Conservation (phyloP, 352 stramenopile genomes). For the Pythium guiyangense region DNA sequence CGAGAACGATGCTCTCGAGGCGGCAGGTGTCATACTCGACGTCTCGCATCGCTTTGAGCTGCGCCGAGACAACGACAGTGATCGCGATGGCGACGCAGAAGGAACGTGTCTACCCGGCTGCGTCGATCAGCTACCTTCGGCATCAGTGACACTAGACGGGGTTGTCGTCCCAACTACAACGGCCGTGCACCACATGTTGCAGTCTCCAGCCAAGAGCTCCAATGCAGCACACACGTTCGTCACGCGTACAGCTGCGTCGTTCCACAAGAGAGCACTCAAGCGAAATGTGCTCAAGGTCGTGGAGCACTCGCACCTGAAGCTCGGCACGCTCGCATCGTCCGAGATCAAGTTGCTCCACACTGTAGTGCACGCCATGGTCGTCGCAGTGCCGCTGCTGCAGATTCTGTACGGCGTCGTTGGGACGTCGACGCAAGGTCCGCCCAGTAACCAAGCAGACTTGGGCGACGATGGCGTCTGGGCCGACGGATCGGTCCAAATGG, state of each 20-base stretch:
- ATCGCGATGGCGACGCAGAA: too few species aligned
- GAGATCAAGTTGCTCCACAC: constrained; percentile 22
- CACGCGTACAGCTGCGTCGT: constrained; percentile 4
- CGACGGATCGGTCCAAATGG: constrained; percentile 6
- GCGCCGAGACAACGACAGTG: too few species aligned
- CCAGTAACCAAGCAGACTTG: constrained; percentile 11
- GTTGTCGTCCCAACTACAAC: background rate
- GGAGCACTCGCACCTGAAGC: constrained; percentile 23
- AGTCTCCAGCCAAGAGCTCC: background rate
- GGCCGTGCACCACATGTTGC: background rate
- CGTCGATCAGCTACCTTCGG: too few species aligned
- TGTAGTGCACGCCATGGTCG: constrained; percentile 11
- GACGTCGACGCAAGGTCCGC: background rate
- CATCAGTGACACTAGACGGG: background rate
- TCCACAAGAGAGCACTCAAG: constrained; percentile 32
- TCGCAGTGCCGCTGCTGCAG: constrained; percentile 10
- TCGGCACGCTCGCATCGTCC: constrained; percentile 16
- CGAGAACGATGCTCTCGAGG: too few species aligned
- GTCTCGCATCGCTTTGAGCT: too few species aligned
- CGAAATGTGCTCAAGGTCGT: constrained; percentile 11
- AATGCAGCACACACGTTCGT: too few species aligned
- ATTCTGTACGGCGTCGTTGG: constrained; percentile 9
- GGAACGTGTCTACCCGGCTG: too few species aligned
- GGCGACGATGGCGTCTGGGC: constrained; percentile 6
- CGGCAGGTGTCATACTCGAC: too few species aligned